Evolutionary conservation across 306 rosid species (phyloP), one percentile per base, ranked within the genome.

Genomic region (Mimosa bimucronata): DNA sequence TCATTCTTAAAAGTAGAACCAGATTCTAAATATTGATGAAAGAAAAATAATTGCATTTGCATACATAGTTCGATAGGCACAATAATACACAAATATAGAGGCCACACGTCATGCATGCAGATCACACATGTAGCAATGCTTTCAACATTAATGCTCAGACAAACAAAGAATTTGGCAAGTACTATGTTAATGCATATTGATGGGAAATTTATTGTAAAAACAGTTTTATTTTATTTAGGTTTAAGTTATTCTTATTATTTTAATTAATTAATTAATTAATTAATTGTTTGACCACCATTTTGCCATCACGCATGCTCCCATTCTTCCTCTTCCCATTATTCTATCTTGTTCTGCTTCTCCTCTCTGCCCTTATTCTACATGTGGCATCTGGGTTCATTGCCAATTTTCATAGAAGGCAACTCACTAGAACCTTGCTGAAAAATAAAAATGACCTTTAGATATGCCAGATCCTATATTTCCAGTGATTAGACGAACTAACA

Each of bases 71-170:
- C 3, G 12, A 21, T 55, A 55, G 26, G 28, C 14, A 55, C 62
- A 55, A 9, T n/a, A 8, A 21, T 55, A 8, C 28, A 55, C 28
- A 53, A 37, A 8, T 34, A 72, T 19, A 50, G 72, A 71, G 37
- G 52, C 82, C 44, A 7, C 46, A 13, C 38, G 4, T 34, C 40
- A 25, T 44, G n/a, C 28, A 72, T 75, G 66, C 50, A 60, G 34
- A 73, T 41, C 46, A 18, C 66, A 66, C 28, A 52, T 40, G 26
- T 29, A 45, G 37, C 53, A 55, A 7, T 23, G 41, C 64, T 65
- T 64, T 71, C 16, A 72, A 73, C 53, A 65, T 18, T 12, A 13
- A 40, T 50, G 79, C 23, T 50, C 14, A 73, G 29, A n/a, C n/a
- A n/a, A n/a, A 73, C 25, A 53, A 7, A 53, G 26, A 53, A 53